Evolutionary conservation across 176 grass and related monocot genomes (phyloP), one percentile per base, ranked within the genome.

Genomic region (Oryza meyeriana): DNA sequence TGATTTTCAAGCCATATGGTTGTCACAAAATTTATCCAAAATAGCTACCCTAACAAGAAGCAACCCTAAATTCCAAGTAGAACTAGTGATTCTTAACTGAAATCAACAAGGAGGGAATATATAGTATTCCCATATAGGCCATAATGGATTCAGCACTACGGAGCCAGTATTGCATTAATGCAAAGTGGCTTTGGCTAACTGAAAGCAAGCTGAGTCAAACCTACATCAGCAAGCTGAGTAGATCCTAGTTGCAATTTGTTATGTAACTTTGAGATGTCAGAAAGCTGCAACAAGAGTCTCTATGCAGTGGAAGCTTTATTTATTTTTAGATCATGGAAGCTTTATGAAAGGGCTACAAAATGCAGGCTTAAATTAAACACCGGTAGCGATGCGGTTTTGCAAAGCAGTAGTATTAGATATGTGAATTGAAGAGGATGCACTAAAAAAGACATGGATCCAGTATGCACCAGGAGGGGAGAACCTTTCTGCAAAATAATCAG

Each of bases 101-200:
- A 76, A 87, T 70, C 35, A 83, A 59, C 58, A 64, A 41, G 47
- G 44, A 40, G 2, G 8, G 36, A 28, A 71, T 71, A 52, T 52
- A 38, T 38, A 63, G 76, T 10, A 65, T 20, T 64, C 58, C 75
- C 52, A 10, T 20, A 8, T 20, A 52, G 14, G 48, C 14, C 48
- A 33, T 58, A 20, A 24, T 36, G 40, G 34, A 47, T 58, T 69
- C 66, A 33, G 45, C 45, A 61, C 24, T 32, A 24, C 30, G 12
- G 79, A 61, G 20, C 27, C 42, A 35, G 4, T 32, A 64, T 55
- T n/a, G 33, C 27, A 75, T 13, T 14, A 82, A 68, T 79, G 75
- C 50, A 75, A 84, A 50, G 69, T 29, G 52, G 52, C 45, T 73
- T 84, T 76, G 70, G 36, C 61, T 26, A 59, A 74, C 80, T 22